phyloP scores from a whole-genome alignment of 148 eudicot genomes.

The Nyssa sinensis region DNA sequence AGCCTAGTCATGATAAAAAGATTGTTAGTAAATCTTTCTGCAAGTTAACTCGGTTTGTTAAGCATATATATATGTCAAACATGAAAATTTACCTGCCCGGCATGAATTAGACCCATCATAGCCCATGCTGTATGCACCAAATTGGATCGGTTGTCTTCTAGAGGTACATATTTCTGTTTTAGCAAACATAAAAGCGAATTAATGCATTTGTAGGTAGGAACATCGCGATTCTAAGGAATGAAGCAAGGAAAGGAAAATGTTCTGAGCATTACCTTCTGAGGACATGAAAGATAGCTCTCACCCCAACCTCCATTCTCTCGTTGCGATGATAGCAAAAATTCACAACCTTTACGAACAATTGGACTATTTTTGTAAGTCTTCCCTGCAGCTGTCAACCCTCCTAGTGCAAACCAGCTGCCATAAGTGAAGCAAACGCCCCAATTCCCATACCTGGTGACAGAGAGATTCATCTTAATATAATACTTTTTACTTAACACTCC shows the following conservation, averaged over 20 bases:
- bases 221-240: not conserved
- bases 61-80: too few relatives aligned
- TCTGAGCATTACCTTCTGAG: constrained; percentile 28
- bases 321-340: constrained; percentile 33
- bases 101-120: constrained; percentile 38
- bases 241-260: too few relatives aligned
- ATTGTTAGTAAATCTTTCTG: too few relatives aligned
- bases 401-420: constrained; percentile 49
- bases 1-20: constrained; percentile 16
- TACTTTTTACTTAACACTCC: too few relatives aligned
- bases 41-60: not conserved
- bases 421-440: constrained; percentile 63
- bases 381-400: constrained; percentile 40
- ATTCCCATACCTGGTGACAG: constrained; percentile 37
- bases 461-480: too few relatives aligned
- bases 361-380: constrained; percentile 31
- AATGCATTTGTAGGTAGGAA: too few relatives aligned
- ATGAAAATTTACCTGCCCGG: constrained; percentile 31
- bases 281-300: constrained; percentile 46
- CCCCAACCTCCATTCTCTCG: constrained; percentile 51
- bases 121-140: too few relatives aligned
- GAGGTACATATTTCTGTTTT: constrained; percentile 33
- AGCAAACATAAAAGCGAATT: too few relatives aligned
- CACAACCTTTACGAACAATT: constrained; percentile 30
- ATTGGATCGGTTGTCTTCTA: constrained; percentile 35